Conservation (phyloP, 1,284 basidiomycete genomes). For the Pyrrhoderma noxium region DNA sequence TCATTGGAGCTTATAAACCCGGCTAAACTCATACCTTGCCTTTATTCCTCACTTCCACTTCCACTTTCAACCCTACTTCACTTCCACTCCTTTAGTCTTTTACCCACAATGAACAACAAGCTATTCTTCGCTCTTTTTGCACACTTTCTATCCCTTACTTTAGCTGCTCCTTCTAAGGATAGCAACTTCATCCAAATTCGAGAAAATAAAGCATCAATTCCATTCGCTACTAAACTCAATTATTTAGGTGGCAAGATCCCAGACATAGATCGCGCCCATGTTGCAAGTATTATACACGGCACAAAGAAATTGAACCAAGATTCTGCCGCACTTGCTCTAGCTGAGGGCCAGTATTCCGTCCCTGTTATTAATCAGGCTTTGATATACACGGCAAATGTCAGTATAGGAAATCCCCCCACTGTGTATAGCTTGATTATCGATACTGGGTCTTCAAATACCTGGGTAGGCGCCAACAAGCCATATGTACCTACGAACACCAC, state of each 20-base stretch:
- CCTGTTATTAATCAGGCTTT: conserved; percentile 7
- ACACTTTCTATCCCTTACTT: too few species aligned
- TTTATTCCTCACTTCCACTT: too few species aligned
- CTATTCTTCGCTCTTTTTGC: too few species aligned
- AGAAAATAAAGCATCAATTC: conserved; percentile 4
- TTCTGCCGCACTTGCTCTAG: neutral
- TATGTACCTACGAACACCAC: conserved; percentile 15
- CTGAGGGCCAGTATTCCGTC: neutral
- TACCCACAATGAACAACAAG: too few species aligned
- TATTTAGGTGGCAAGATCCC: conserved; percentile 1
- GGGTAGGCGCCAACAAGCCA: conserved; percentile 17
- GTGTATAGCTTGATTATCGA: conserved; percentile 17
- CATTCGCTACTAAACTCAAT: conserved; percentile 10
- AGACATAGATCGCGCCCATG: conserved; percentile 13
- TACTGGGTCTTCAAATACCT: conserved; percentile 20
- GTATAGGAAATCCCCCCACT: conserved; percentile 18
- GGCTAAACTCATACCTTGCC: too few species aligned
- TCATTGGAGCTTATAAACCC: too few species aligned
- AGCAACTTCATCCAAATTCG: conserved; percentile 6
- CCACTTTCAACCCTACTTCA: too few species aligned
- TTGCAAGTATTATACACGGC: conserved; percentile 1
- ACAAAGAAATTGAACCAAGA: neutral
- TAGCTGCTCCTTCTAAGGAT: too few species aligned
- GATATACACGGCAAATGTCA: conserved; percentile 4
- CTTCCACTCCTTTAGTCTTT: too few species aligned